These are phyloP conservation scores for Galeopsis tetrahit DNA, from an alignment of 257 asterid species.

Conservation along the genomic window DNA sequence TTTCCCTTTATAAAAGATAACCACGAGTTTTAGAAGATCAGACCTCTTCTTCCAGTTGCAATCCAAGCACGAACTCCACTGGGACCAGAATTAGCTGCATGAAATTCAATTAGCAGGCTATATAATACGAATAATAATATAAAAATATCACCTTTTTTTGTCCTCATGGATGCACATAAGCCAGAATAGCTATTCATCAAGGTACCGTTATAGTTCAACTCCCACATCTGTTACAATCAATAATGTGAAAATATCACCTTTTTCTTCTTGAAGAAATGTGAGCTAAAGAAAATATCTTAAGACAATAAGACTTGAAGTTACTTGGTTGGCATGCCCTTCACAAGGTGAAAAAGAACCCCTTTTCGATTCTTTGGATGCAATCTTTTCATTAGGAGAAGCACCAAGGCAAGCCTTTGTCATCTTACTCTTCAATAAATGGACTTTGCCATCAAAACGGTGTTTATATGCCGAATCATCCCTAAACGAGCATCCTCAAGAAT, in stretches of 20 bases:
- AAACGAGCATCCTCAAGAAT: slow-evolving; percentile 38
- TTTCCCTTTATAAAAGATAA: not conserved
- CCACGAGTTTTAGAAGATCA: slow-evolving; percentile 21
- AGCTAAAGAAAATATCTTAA: not conserved
- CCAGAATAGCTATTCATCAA: slow-evolving; percentile 76
- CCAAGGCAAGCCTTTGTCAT: slow-evolving; percentile 62
- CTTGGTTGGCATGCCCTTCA: slow-evolving; percentile 74
- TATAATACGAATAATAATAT: slow-evolving; percentile 11
- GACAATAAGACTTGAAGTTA: slow-evolving; percentile 29
- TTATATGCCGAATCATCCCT: slow-evolving; percentile 51
- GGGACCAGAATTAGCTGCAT: slow-evolving; percentile 52
- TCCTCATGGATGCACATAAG: slow-evolving; percentile 72
- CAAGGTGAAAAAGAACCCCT: slow-evolving; percentile 80
- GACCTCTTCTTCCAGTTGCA: slow-evolving; percentile 82
- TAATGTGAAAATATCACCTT: not conserved
- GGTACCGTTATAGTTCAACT: slow-evolving; percentile 72
- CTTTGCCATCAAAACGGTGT: slow-evolving; percentile 41
- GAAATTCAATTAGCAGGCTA: slow-evolving; percentile 26
- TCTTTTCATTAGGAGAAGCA: slow-evolving; percentile 67
- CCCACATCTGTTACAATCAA: slow-evolving; percentile 75
- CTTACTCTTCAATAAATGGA: slow-evolving; percentile 57
- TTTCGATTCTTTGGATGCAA: slow-evolving; percentile 59
- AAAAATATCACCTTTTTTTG: slow-evolving; percentile 51
- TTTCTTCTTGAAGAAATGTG: not conserved
- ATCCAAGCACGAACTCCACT: slow-evolving; percentile 72